phyloP scores from a whole-genome alignment of 2,329 filamentous ascomycete species.

The Colletotrichum sp. region DNA sequence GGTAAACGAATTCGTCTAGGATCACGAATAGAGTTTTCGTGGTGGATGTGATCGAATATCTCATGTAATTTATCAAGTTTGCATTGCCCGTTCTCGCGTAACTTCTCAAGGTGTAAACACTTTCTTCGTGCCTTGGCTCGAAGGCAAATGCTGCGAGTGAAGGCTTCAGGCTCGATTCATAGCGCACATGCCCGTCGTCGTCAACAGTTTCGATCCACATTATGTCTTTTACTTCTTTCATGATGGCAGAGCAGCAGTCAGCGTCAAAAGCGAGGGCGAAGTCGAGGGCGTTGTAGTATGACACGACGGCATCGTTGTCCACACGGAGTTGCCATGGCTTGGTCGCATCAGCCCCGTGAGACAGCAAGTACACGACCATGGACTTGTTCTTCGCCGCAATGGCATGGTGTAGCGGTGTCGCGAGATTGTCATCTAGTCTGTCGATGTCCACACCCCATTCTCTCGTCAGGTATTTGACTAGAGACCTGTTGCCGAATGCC shows the following conservation, averaged over 20 bases:
- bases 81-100: no score
- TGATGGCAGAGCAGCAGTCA: no score
- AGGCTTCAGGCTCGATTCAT: no score
- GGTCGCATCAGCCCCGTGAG: neutral
- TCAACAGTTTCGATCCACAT: no score
- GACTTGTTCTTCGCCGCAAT: neutral
- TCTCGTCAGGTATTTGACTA: neutral
- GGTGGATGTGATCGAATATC: no score
- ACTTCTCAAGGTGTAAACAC: no score
- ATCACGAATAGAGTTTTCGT: no score
- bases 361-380: neutral
- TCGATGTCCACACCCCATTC: neutral
- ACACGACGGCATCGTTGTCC: neutral
- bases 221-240: accelerated
- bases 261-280: neutral
- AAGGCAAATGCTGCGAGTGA: no score
- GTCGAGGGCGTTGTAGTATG: neutral
- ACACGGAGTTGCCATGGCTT: neutral
- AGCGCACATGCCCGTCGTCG: no score
- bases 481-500: neutral
- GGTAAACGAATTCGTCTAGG: accelerated
- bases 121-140: no score
- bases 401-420: neutral
- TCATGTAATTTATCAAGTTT: no score
- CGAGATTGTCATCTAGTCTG: neutral